A percentile compares a stretch with the other conserved stretches of the same genome.
Conservation (phyloP, 345 rosid species). For the Aquilaria yunnanensis region DNA sequence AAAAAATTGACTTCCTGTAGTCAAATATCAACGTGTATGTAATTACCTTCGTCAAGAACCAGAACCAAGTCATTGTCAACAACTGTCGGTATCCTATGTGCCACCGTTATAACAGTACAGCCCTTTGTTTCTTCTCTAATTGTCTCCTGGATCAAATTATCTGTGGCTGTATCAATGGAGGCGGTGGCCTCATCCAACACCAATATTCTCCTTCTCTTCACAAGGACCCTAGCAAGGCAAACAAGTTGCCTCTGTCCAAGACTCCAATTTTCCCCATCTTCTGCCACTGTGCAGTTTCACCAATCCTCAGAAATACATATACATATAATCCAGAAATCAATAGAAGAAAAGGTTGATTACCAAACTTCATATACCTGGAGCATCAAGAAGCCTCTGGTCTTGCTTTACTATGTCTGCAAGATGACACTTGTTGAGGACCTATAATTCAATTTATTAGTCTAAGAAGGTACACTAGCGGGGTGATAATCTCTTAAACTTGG, state of each 20-base stretch:
- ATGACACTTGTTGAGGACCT: constrained; percentile 57
- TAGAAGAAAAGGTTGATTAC: not conserved
- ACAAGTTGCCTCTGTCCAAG: constrained; percentile 91
- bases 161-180: constrained; percentile 79
- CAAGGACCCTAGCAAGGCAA: constrained; percentile 71
- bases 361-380: constrained; percentile 28
- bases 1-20: not conserved
- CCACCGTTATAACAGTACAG: constrained; percentile 79
- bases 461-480: not conserved
- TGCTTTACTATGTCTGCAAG: constrained; percentile 43
- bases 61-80: constrained; percentile 78
- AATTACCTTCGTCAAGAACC: constrained; percentile 73
- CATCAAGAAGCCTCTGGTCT: constrained; percentile 52
- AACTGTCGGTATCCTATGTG: constrained; percentile 82
- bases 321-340: not conserved
- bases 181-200: constrained; percentile 91
- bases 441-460: not conserved
- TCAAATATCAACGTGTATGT: not conserved
- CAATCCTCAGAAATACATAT: not conserved
- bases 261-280: constrained; percentile 93
- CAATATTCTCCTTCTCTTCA: constrained; percentile 59
- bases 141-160: constrained; percentile 67
- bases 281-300: constrained; percentile 47
- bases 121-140: constrained; percentile 64
- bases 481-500: no score